Conservation (phyloP, 73 alveolate genomes). For the Tetrahymena elliotti region DNA sequence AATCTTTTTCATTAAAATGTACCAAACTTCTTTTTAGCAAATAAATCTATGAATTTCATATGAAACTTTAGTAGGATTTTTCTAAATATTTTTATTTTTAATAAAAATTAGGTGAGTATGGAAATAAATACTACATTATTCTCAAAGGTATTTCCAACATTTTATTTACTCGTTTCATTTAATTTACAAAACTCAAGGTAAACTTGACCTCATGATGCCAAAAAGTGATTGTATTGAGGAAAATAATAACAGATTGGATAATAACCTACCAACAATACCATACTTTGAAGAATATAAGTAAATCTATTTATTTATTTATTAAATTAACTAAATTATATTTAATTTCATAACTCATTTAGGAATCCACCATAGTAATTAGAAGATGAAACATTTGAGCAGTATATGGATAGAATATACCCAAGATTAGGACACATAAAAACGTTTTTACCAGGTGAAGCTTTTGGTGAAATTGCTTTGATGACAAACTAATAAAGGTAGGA, state of each 20-base stretch:
- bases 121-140: neutral
- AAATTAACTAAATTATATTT: neutral
- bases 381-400: neutral
- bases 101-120: neutral
- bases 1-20: no score
- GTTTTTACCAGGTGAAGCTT: neutral
- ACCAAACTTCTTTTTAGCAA: neutral
- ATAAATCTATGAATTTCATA: neutral
- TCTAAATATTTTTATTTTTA: neutral
- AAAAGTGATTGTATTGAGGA: neutral
- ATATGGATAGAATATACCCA: neutral
- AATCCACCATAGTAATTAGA: neutral
- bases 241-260: neutral
- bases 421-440: neutral
- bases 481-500: neutral
- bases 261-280: neutral
- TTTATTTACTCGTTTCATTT: neutral
- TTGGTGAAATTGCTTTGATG: neutral
- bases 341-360: neutral
- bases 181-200: neutral
- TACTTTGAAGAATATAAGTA: neutral
- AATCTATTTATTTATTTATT: neutral
- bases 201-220: neutral
- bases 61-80: neutral
- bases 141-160: neutral